Evolutionary conservation across 352 stramenopile genomes (phyloP), one percentile per base, ranked within the genome.

Genomic region (Phytophthora foliorum): DNA sequence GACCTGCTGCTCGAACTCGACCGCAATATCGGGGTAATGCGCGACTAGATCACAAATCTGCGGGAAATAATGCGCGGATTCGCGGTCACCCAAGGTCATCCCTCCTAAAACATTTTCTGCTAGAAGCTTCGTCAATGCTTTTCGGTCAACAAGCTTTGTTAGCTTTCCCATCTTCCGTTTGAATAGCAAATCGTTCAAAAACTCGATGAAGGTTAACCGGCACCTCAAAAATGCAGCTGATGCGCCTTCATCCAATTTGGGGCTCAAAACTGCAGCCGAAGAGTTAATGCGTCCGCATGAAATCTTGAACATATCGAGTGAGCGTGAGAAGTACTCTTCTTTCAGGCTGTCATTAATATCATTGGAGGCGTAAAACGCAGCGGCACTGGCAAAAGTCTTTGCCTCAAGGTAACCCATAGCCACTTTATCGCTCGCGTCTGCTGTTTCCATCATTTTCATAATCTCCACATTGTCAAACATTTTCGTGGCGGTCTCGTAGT

Each of bases 401-500:
- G 84, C 88, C 49, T 95, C 86, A 3, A 93, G 71, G 25, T 81
- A 78, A 14, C 72, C 67, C 65, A 95, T 88, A 8, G 79, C 75
- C 1, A 86, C 73, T 52, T 81, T 75, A 42, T 92, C 81, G 2
- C 52, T 74, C 16, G 53, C 32, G 32, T 62, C 34, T 31, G 89
- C 63, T 44, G 49, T 84, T 49, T 91, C 78, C 62, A 92, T 81
- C 51, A 94, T 73, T 6, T 81, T 80, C 39, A 92, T 67, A 44
- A 95, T 86, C 53, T 95, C 88, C 17, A 80, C 64, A 46, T 93
- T 95, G 53, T 94, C 86, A 57, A 95, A 95, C 78, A 94, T 88
- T 36, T 89, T 88, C 17, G 82, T 90, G 21, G 87, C 76, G 1
- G 88, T 88, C 38, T 90, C 75, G 49, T 91, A 94, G 62, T 95